Percentiles rank a stretch among this genome's conserved stretches.
phyloP scores from a whole-genome alignment of 2,329 filamentous ascomycete genomes.

The Teratosphaeriaceae sp. region DNA sequence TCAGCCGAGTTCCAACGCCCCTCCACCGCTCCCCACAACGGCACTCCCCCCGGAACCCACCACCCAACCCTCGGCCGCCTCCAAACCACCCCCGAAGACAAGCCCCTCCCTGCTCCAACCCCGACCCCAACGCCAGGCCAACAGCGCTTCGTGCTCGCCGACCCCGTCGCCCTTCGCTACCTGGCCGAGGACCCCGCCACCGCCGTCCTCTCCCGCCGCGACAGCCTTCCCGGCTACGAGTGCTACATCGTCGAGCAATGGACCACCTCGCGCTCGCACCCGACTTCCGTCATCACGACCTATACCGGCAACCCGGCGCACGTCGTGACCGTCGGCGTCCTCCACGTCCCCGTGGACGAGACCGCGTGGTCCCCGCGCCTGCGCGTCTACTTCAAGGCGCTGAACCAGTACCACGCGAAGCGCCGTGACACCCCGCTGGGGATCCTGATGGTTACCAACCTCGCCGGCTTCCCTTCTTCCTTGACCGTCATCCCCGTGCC shows the following conservation, averaged over 20 bases:
- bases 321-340: slow-evolving; percentile 68
- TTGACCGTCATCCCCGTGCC: slow-evolving; percentile 88
- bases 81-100: slow-evolving; percentile 5
- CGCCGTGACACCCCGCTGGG: slow-evolving; percentile 76
- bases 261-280: slow-evolving; percentile 85
- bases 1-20: slow-evolving; percentile 10
- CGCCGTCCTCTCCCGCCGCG: slow-evolving; percentile 64
- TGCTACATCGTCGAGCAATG: slow-evolving; percentile 95
- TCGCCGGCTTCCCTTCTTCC: slow-evolving; percentile 85
- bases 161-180: slow-evolving; percentile 63
- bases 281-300: slow-evolving; percentile 85
- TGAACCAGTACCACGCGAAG: slow-evolving; percentile 78
- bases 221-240: slow-evolving; percentile 74
- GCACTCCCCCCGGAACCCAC: slow-evolving; percentile 2
- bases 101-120: background rate
- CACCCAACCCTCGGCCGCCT: background rate
- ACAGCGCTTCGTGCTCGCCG: slow-evolving; percentile 57
- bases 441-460: slow-evolving; percentile 86
- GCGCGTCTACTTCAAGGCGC: slow-evolving; percentile 76
- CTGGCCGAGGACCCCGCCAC: slow-evolving; percentile 80
- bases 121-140: slow-evolving; percentile 30
- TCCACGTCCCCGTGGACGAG: slow-evolving; percentile 77
- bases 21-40: slow-evolving; percentile 13
- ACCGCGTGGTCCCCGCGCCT: slow-evolving; percentile 71
- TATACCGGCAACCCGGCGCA: slow-evolving; percentile 84